These are phyloP conservation scores for Verbena officinalis DNA, from an alignment of 257 asterid genomes.

Conservation along the genomic window DNA sequence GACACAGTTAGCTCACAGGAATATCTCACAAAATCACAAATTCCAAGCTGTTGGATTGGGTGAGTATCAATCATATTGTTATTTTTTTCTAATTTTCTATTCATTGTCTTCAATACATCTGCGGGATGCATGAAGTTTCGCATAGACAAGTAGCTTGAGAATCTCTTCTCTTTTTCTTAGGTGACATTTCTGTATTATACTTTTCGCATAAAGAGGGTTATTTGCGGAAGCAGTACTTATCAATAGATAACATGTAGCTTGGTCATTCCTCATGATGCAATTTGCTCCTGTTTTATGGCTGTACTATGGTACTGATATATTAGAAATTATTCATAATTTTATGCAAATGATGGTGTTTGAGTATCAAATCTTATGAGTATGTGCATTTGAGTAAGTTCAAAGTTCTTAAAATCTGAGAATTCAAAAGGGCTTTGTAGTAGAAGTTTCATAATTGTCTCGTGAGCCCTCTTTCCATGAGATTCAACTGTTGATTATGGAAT, in stretches of 20 bases:
- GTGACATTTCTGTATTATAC: neutral
- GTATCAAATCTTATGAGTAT: no score
- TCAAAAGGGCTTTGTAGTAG: no score
- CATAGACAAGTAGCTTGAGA: neutral
- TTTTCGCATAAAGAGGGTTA: neutral
- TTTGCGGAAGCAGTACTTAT: neutral
- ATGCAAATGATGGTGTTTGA: neutral
- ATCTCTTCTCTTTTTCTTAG: neutral
- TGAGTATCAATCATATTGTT: conserved; percentile 39
- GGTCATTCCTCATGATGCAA: neutral
- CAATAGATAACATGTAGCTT: neutral
- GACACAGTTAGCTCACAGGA: conserved; percentile 95
- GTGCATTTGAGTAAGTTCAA: no score
- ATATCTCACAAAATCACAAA: conserved; percentile 96
- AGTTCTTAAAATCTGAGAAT: no score
- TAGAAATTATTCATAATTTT: neutral
- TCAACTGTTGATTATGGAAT: no score
- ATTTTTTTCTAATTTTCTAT: neutral
- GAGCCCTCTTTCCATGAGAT: no score
- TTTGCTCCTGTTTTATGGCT: conserved; percentile 1
- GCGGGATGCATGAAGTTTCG: neutral
- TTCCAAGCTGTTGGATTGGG: conserved; percentile 99
- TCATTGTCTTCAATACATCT: neutral
- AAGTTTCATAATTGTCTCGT: no score
- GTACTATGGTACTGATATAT: neutral